Base-by-base conservation (phyloP, 495 filamentous ascomycete genomes). In the Penicillium odoratum region DNA sequence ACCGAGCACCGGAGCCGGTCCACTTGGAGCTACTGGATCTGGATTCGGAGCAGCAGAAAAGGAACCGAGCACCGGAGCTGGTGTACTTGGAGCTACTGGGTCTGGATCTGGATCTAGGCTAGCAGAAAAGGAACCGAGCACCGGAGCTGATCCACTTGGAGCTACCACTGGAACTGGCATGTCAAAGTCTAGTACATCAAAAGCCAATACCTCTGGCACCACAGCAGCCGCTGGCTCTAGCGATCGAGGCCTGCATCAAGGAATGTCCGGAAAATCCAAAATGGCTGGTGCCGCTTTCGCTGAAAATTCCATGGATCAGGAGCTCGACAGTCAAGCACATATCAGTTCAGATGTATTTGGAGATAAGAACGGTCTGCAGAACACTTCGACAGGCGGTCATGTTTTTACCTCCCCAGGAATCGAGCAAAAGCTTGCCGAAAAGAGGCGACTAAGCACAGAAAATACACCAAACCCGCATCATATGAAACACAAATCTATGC, bases 321-420 rank as follows among this genome's bases (percentile, higher is more conserved):
- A 66, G 30, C 55, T 63, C 21, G 25, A 42, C 10, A 52, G 53
- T 7, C 54, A 58, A 13, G 34, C 48, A 10, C 50, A 56, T 36
- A 60, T 63, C n/a, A 43, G 48, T 26, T 40, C 53, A 10, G 60
- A 58, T 44, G 57, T 66, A 8, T 66, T 66, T 40, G 53, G 56
- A 21, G 46, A 44, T 36, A 40, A 33, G 38, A 50, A 31, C 16
- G 51, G 46, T 16, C 38, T 51, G 0, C 21, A 56, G 48, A 45
- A 44, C 9, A 51, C 51, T 1, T 16, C 53, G 7, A 59, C 53
- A 43, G 40, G 29, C 5, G 40, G 48, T 5, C 48, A 51, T 16
- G 55, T 16, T 10, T 44, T 16, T 9, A 31, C 26, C 5, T 31
- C 48, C 9, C 34, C 48, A 21, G 48, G 30, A 51, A 53, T 38